Percentiles rank a stretch among this genome's conserved stretches.
Conservation (phyloP, 805 yeast species). For the Lipomyces lipofer region DNA sequence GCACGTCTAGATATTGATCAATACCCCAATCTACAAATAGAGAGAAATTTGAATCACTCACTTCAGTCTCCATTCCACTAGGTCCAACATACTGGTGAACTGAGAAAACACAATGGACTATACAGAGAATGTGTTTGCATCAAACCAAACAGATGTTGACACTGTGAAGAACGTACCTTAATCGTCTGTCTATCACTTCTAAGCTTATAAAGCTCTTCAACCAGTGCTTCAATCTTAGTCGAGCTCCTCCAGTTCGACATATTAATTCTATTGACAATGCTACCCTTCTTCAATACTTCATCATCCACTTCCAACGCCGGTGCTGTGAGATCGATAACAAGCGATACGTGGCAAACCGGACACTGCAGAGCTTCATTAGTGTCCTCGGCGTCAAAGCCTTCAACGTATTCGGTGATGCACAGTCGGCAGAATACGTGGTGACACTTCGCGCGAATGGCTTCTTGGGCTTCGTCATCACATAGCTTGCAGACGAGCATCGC, state of each 20-base stretch:
- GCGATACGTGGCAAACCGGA: constrained; percentile 93
- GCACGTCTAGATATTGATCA: too few species aligned
- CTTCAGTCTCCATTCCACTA: constrained; percentile 94
- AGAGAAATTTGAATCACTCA: too few species aligned
- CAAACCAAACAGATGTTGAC: too few species aligned
- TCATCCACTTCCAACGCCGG: constrained; percentile 71
- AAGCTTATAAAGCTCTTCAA: constrained; percentile 84
- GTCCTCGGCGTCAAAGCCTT: constrained; percentile 57
- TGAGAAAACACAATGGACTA: constrained; percentile 96
- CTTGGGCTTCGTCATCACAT: constrained; percentile 98
- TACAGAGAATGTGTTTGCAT: too few species aligned
- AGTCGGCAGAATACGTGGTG: constrained; percentile 91
- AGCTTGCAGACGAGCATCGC: constrained; percentile 73
- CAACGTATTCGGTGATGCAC: constrained; percentile 88
- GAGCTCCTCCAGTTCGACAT: constrained; percentile 88
- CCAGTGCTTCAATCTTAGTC: constrained; percentile 93
- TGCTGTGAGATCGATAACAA: constrained; percentile 85
- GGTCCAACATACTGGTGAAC: constrained; percentile 93
- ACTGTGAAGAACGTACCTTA: too few species aligned
- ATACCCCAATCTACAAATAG: too few species aligned
- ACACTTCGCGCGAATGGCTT: constrained; percentile 91
- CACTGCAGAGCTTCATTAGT: constrained; percentile 62
- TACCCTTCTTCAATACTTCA: constrained; percentile 53
- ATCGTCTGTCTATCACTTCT: constrained; percentile 86
- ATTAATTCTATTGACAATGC: constrained; percentile 83